Evolutionary conservation across 192 early-diverging fungal genomes (phyloP), one percentile per base, ranked within the genome.

Genomic region (Coemansia sp.): DNA sequence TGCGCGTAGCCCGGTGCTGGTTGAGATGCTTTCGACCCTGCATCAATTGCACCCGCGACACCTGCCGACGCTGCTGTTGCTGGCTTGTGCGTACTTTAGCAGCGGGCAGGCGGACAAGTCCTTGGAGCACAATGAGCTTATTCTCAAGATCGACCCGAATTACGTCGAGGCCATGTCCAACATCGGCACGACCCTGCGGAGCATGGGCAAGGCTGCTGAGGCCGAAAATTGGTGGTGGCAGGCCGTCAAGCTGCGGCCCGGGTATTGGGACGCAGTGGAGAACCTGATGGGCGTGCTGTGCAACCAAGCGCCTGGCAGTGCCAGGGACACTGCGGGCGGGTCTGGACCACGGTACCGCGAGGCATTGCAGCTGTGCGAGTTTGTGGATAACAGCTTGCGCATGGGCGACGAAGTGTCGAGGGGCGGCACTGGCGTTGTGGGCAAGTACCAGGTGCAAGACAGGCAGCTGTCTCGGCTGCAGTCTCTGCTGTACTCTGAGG

Each of bases 91-190:
- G 18, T 91, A 92, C 80, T 94, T 92, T 71, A 91, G 92, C 13
- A 86, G 88, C 61, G 86, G 83, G 45, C 73, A 93, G 64, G 85
- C 89, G 26, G 71, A 87, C 35, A 80, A 89, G 33, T 94, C 92
- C 6, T 78, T 95, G 16, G 72, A 81, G 26, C 94, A 93, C 79
- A 96, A 96, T 80, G 83, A 92, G 50, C 70, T 83, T 5, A 96
- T 96, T 48, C 85, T 96, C 18, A 79, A 83, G 57, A 83, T 93
- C 26, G 92, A 96, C 75, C 87, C 90, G 25, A 84, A 88, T 60
- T 95, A 94, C 75, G 92, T 94, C 23, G 94, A 96, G 68, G 93
- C 93, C 10, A 93, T 91, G 86, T 92, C 88, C 48, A 95, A 96
- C 71, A 89, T 96, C 61, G 94, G 93, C 16, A 95, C 92, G 14